Evolutionary conservation across 148 eudicot species (phyloP).

Genomic region (Fallopia convolvulus): DNA sequence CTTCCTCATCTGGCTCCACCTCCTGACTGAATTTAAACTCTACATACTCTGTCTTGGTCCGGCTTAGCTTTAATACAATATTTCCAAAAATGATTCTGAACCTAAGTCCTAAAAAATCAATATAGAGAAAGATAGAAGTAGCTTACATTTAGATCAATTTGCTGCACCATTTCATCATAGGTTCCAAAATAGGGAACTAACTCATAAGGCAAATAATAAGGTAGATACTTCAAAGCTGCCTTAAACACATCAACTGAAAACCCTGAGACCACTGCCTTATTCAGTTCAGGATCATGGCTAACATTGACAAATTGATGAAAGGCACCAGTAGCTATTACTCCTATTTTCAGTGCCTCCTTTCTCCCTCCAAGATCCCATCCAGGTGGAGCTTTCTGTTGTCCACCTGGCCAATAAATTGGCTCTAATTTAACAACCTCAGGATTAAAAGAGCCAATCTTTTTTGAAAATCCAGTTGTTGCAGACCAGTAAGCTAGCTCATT

Average conservation of each 20-base stretch:
- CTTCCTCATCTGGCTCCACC: no score
- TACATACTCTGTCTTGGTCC: no score
- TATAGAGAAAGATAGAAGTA: neutral
- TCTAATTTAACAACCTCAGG: constrained; percentile 9
- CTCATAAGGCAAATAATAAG: constrained; percentile 21
- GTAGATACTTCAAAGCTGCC: constrained; percentile 25
- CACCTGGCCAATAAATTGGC: constrained; percentile 36
- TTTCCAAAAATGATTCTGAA: no score
- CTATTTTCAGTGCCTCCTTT: constrained; percentile 26
- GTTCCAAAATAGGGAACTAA: constrained; percentile 31
- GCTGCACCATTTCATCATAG: constrained; percentile 1
- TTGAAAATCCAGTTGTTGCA: constrained; percentile 21
- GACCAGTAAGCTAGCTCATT: constrained; percentile 34
- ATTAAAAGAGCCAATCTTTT: neutral
- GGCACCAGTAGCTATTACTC: constrained; percentile 36
- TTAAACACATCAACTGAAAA: constrained; percentile 38
- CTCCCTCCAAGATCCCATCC: constrained; percentile 20
- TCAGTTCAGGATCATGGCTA: constrained; percentile 14
- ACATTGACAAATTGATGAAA: constrained; percentile 38
- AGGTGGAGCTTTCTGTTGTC: constrained; percentile 21
- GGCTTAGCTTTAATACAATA: no score
- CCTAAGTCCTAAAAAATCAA: no score
- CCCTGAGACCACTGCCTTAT: constrained; percentile 23
- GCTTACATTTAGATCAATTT: neutral
- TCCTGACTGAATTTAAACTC: no score